Base-by-base conservation (phyloP, 1,139 yeast genomes). In the Taphrina populina region DNA sequence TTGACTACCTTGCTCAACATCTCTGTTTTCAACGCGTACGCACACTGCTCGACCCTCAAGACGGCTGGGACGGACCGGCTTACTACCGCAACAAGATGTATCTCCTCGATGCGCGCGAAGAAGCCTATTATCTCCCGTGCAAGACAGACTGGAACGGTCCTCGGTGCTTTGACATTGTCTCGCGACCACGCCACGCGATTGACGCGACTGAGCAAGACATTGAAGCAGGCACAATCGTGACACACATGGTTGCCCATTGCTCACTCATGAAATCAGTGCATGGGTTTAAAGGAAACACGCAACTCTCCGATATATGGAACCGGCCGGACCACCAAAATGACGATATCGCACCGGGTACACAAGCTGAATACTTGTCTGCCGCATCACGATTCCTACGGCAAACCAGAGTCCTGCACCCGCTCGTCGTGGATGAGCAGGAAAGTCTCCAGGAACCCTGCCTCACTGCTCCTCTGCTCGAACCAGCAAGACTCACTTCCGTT, bases 1-100 rank as follows among this genome's bases (percentile, higher is more conserved):
- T 43, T 30, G 47, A 43, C 20, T 43, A 43, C 17, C 36, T 43
- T 13, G 47, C 47, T 8, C 47, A 43, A 30, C 47, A 43, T 32
- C 36, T 43, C 2, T 19, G 36, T 11, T 43, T 43, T 3, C 37
- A 43, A 15, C 47, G 47, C 20, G 36, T 43, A 17, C 3, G 47
- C 23, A 29, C 36, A 4, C 17, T 43, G 23, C 29, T 30, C 36
- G 47, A 43, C 20, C 29, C 26, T 7, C 17, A 13, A 15, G 19
- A 29, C 19, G 47, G 27, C 4, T 43, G 35, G 36, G 20, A 30
- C 29, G 47, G 47, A 32, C 47, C 47, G n/a, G 27, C 20, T 17
- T 43, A 29, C 36, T 43, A 23, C 27, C 36, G 37, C n/a, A 24
- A 37, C 3, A 24, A 20, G 19, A 43, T 43, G 47, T 43, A 29